Percentiles rank a stretch among this genome's conserved stretches.
phyloP scores from a whole-genome alignment of 2,329 filamentous ascomycete species.

The Microsporum audouinii region DNA sequence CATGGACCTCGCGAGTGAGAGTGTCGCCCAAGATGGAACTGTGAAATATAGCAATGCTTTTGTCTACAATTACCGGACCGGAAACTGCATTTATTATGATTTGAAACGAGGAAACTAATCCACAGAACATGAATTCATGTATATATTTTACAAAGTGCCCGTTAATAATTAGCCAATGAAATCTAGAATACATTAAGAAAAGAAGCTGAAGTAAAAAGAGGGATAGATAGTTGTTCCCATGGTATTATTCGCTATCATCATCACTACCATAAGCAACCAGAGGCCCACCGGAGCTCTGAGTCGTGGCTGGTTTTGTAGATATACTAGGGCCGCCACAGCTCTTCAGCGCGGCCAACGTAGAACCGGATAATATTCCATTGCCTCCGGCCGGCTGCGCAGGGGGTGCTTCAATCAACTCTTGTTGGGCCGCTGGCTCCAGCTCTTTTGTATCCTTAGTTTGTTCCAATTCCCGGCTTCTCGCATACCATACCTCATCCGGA shows the following conservation, averaged over 20 bases:
- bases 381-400: slow-evolving; percentile 29
- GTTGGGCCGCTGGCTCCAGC: slow-evolving; percentile 40
- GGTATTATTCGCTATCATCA: slow-evolving; percentile 55
- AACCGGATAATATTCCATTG: slow-evolving; percentile 64
- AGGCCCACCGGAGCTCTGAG: slow-evolving; percentile 45
- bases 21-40: slow-evolving; percentile 36
- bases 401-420: slow-evolving; percentile 36
- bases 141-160: slow-evolving; percentile 4
- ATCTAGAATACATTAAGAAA: slow-evolving; percentile 1
- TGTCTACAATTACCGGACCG: slow-evolving; percentile 83
- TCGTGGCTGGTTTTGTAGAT: slow-evolving; percentile 34
- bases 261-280: slow-evolving; percentile 86
- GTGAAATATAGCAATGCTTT: slow-evolving; percentile 58
- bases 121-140: slow-evolving; percentile 12
- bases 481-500: slow-evolving; percentile 87
- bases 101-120: slow-evolving; percentile 36
- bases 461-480: slow-evolving; percentile 60
- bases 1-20: slow-evolving; percentile 46
- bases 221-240: slow-evolving; percentile 3
- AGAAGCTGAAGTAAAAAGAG: not conserved
- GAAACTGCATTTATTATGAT: slow-evolving; percentile 76
- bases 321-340: slow-evolving; percentile 36
- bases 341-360: slow-evolving; percentile 68
- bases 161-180: not conserved
- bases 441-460: slow-evolving; percentile 49